Evolutionary conservation across 306 rosid genomes (phyloP), one percentile per base, ranked within the genome.

Genomic region (Malus domestica): DNA sequence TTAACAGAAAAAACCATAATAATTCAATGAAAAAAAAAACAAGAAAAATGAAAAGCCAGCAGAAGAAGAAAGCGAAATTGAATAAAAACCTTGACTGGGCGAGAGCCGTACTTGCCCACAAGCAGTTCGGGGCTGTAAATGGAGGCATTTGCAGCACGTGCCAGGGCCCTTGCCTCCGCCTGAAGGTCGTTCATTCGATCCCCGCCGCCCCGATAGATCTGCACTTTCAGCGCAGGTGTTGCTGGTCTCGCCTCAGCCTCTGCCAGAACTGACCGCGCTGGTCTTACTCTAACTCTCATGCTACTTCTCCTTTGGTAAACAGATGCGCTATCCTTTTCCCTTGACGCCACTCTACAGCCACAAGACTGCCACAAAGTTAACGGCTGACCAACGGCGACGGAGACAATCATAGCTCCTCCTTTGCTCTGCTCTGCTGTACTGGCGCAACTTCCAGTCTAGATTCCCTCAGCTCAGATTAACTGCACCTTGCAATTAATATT

Each of bases 131-230:
- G 88, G 52, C 79, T 83, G 78, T 93, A 93, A 62, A 93, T 64
- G 69, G 96, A 82, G 49, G 93, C 91, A 77, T 83, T 73, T 19
- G 58, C 73, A 10, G 96, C 91, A 73, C 98, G 98, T 15, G 80
- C 30, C 90, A 93, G 77, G 73, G 98, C 98, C 76, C 90, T 81
- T 4, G 85, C 80, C 85, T 93, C 98, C 1, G 98, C 94, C 82
- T 88, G 91, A 27, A 93, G 27, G 46, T 90, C 96, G 55, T 84
- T 83, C 16, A 96, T 83, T 44, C 95, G 93, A 61, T 81, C 81
- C 7, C 29, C 82, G 40, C 29, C 83, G 33, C 80, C 63, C 42
- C 60, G 33, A 57, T 29, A 27, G n/a, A 72, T 13, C 73, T 72
- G 68, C 45, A 79, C 61, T 19, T 76, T 67, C 18, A 40, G 15